Percentiles rank a stretch among this genome's conserved stretches.
Conservation (phyloP, 352 stramenopile species). For the Globisporangium paroecandrum region DNA sequence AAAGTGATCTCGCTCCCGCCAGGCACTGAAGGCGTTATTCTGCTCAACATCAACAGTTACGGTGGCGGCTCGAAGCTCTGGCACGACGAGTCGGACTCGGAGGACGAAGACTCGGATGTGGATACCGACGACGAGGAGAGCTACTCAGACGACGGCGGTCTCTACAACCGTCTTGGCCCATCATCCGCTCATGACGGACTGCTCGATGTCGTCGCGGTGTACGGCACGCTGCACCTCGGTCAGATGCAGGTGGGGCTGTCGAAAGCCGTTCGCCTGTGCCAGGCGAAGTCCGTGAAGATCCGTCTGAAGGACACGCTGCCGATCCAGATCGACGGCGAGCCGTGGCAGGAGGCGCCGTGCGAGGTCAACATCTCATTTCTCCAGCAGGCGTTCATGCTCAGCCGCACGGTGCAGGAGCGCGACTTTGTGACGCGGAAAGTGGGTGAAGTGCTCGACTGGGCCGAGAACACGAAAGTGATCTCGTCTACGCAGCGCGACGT, state of each 20-base stretch:
- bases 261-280: conserved; percentile 73
- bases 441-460: conserved; percentile 81
- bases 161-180: conserved; percentile 32
- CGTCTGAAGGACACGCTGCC: conserved; percentile 60
- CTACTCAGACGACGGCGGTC: conserved; percentile 27
- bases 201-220: conserved; percentile 92
- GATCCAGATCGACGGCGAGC: conserved; percentile 95
- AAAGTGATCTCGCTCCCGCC: conserved; percentile 62
- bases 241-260: conserved; percentile 91
- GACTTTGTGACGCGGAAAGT: conserved; percentile 79
- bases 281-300: conserved; percentile 62
- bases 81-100: conserved; percentile 73
- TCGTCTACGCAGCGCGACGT: conserved; percentile 66
- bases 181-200: conserved; percentile 88
- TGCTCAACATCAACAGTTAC: conserved; percentile 89
- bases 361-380: conserved; percentile 81
- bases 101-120: conserved; percentile 37
- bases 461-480: conserved; percentile 71
- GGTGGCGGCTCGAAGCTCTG: conserved; percentile 85
- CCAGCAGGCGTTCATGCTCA: conserved; percentile 85
- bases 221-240: conserved; percentile 91
- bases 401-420: conserved; percentile 65
- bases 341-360: conserved; percentile 87
- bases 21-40: conserved; percentile 81
- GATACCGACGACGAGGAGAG: conserved; percentile 35